Evolutionary conservation across 192 early-diverging fungal genomes (phyloP).

Genomic region (Coemansia sp.): DNA sequence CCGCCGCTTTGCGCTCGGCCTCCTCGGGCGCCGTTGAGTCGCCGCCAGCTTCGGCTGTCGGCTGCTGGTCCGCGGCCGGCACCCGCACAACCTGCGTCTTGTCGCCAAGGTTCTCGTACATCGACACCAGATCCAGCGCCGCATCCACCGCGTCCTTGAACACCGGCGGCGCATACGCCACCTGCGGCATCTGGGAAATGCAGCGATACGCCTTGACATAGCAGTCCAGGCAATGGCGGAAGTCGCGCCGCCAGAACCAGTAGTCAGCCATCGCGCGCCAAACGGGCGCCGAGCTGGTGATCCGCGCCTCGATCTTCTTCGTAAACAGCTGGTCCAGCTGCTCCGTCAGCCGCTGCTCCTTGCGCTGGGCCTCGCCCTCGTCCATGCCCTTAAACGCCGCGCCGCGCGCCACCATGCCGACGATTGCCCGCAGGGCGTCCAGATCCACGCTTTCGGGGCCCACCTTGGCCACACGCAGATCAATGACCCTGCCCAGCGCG

Average conservation of each 20-base stretch:
- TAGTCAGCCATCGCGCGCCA: conserved; percentile 77
- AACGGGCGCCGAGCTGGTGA: conserved; percentile 67
- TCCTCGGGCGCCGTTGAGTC: conserved; percentile 8
- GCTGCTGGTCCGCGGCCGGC: conserved; percentile 18
- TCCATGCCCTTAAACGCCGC: conserved; percentile 14
- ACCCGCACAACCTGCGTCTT: conserved; percentile 42
- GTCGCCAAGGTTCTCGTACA: conserved; percentile 73
- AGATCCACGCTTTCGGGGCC: conserved; percentile 74
- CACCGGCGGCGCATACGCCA: conserved; percentile 62
- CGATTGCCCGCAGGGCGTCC: conserved; percentile 70
- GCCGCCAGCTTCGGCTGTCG: neutral
- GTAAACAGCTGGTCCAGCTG: conserved; percentile 62
- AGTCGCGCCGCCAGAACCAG: conserved; percentile 62
- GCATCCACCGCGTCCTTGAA: conserved; percentile 71
- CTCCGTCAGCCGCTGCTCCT: conserved; percentile 20
- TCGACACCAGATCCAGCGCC: conserved; percentile 70
- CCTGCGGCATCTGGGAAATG: conserved; percentile 67
- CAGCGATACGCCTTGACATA: conserved; percentile 80
- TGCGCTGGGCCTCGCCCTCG: conserved; percentile 50
- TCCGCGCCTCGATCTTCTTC: conserved; percentile 66
- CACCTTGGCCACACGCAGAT: conserved; percentile 48
- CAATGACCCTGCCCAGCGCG: conserved; percentile 80
- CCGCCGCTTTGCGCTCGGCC: conserved; percentile 30
- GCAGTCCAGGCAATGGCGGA: conserved; percentile 69
- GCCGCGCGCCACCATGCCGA: conserved; percentile 59